These are phyloP conservation scores for Ampelomyces quisqualis DNA, from an alignment of 2,329 filamentous ascomycete genomes.

Conservation along the genomic window DNA sequence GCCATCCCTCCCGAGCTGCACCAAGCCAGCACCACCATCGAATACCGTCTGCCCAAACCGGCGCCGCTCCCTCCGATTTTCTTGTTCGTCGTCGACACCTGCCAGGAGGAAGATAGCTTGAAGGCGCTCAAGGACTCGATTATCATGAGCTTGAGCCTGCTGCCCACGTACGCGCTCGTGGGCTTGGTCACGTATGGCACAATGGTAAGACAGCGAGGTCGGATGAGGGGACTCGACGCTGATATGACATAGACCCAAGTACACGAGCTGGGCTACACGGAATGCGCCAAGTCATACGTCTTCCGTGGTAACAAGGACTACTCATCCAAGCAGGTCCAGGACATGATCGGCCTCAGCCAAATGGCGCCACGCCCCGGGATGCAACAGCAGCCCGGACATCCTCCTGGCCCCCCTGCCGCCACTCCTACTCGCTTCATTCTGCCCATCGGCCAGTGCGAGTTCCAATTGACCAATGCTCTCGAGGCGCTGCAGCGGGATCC, in stretches of 20 bases:
- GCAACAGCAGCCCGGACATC: slow-evolving; percentile 72
- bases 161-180: slow-evolving; percentile 79
- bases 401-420: slow-evolving; percentile 67
- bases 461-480: slow-evolving; percentile 92
- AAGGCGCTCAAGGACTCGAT: slow-evolving; percentile 81
- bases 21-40: slow-evolving; percentile 81
- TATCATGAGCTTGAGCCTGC: slow-evolving; percentile 78
- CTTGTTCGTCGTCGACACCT: slow-evolving; percentile 83
- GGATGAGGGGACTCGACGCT: slow-evolving; percentile 8
- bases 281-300: slow-evolving; percentile 97
- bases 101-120: slow-evolving; percentile 83
- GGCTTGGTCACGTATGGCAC: slow-evolving; percentile 87
- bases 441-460: slow-evolving; percentile 93
- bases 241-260: slow-evolving; percentile 70
- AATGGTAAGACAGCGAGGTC: slow-evolving; percentile 61
- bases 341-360: slow-evolving; percentile 87
- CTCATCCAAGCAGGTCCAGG: slow-evolving; percentile 96
- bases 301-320: slow-evolving; percentile 99
- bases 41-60: slow-evolving; percentile 77
- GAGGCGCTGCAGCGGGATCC: slow-evolving; percentile 96
- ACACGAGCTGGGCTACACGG: slow-evolving; percentile 95
- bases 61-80: slow-evolving; percentile 87
- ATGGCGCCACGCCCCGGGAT: slow-evolving; percentile 68
- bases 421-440: slow-evolving; percentile 88
- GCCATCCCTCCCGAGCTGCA: slow-evolving; percentile 84